Conservation (phyloP, 2,329 filamentous ascomycete genomes). For the Fusarium hainanense region DNA sequence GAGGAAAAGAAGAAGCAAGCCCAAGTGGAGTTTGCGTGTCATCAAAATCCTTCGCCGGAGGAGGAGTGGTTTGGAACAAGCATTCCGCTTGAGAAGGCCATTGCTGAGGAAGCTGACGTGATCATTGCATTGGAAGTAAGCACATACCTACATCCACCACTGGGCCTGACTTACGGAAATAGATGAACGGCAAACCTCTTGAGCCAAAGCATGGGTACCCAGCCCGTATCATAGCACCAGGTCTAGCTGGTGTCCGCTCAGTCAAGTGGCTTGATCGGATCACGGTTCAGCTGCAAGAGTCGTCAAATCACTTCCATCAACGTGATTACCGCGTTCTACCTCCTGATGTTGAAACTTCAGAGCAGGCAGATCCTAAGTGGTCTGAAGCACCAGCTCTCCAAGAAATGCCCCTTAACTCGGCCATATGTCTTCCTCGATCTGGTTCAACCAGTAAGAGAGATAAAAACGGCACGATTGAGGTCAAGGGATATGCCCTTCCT, state of each 20-base stretch:
- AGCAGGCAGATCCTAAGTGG: not conserved
- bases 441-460: not conserved
- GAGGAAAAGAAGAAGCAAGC: not conserved
- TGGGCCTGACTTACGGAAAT: accelerated
- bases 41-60: not conserved
- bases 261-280: not conserved
- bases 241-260: not conserved
- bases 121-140: not conserved
- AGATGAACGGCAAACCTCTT: not conserved
- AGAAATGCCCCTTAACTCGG: not conserved
- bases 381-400: not conserved
- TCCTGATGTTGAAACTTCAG: not conserved
- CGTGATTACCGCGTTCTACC: not conserved
- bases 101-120: not conserved
- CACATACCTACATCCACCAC: accelerated
- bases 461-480: not conserved
- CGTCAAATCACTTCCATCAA: not conserved
- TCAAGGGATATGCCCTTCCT: not conserved
- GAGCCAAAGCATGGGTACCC: not conserved
- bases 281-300: not conserved
- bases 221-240: not conserved
- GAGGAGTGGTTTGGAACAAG: not conserved
- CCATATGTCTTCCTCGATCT: not conserved
- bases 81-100: not conserved
- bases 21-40: not conserved